phyloP scores from a whole-genome alignment of 2,329 filamentous ascomycete species.

The Raffaelea ambrosiae region DNA sequence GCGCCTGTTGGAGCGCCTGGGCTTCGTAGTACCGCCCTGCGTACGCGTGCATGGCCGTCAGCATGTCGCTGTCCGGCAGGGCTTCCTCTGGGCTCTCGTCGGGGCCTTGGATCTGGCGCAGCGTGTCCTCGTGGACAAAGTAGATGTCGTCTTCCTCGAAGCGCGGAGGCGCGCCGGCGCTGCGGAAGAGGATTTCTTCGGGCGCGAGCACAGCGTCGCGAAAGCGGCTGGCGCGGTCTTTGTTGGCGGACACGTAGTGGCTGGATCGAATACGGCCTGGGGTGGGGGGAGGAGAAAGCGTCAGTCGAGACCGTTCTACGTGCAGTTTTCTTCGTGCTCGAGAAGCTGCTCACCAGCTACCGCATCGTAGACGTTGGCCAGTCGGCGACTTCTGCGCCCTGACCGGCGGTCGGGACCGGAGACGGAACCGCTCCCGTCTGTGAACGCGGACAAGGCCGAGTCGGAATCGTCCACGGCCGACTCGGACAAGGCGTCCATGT shows the following conservation, averaged over 20 bases:
- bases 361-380: conserved; percentile 60
- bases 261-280: conserved; percentile 23
- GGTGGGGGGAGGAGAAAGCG: neutral
- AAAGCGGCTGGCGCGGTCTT: conserved; percentile 12
- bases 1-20: conserved; percentile 12
- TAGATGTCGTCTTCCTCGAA: conserved; percentile 67
- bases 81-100: conserved; percentile 21
- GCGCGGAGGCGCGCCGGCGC: conserved; percentile 53
- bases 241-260: neutral
- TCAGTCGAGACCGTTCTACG: neutral
- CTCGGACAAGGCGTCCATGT: too few species aligned
- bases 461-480: too few species aligned
- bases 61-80: conserved; percentile 60
- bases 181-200: conserved; percentile 63
- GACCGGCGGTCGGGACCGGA: too few species aligned
- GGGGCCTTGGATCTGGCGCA: conserved; percentile 28
- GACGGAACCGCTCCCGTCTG: too few species aligned
- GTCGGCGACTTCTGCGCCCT: conserved; percentile 18
- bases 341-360: conserved; percentile 49
- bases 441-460: too few species aligned
- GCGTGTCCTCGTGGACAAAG: conserved; percentile 52
- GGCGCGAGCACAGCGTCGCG: conserved; percentile 43
- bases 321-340: neutral
- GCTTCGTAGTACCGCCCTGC: conserved; percentile 56
- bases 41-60: conserved; percentile 62